Percentiles rank a stretch among this genome's conserved stretches.
Conservation (phyloP, 768 basidiomycete species). For the Amanita jacksonii region DNA sequence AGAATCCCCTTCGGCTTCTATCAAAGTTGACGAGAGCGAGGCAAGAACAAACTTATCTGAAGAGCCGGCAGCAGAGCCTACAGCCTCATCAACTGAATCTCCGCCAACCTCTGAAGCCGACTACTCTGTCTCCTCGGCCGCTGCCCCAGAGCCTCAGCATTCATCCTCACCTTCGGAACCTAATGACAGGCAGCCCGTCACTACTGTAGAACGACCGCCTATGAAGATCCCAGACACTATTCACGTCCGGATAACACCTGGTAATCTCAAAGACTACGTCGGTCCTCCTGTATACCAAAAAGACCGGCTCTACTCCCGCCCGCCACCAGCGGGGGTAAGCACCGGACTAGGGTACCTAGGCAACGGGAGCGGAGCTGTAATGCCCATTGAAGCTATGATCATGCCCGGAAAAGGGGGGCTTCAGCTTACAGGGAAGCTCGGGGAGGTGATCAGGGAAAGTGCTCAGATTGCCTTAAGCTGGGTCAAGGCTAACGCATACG, state of each 20-base stretch:
- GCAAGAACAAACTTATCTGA: conserved; percentile 7
- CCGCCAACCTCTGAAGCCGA: conserved; percentile 1
- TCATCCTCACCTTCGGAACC: conserved; percentile 13
- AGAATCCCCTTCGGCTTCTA: conserved; percentile 1
- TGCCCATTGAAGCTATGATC: conserved; percentile 92
- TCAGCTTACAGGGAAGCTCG: conserved; percentile 93
- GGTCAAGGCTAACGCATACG: conserved; percentile 85
- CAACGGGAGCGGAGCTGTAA: conserved; percentile 92
- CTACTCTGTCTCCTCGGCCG: conserved; percentile 8
- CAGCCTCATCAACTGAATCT: background rate
- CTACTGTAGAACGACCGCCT: conserved; percentile 72
- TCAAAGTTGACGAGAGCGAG: conserved; percentile 9
- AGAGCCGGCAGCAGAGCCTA: background rate
- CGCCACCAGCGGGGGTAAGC: conserved; percentile 86
- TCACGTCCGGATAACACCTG: conserved; percentile 71
- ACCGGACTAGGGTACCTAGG: conserved; percentile 95
- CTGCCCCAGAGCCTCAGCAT: conserved; percentile 13
- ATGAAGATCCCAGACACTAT: conserved; percentile 72
- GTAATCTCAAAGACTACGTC: conserved; percentile 92
- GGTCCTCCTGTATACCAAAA: conserved; percentile 94
- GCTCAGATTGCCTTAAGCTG: conserved; percentile 92
- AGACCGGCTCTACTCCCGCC: conserved; percentile 75
- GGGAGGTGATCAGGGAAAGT: conserved; percentile 95
- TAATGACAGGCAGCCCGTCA: conserved; percentile 43
- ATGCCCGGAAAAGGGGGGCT: conserved; percentile 95